phyloP scores from a whole-genome alignment of 441 rosid genomes.

The Eutrema salsugineum region DNA sequence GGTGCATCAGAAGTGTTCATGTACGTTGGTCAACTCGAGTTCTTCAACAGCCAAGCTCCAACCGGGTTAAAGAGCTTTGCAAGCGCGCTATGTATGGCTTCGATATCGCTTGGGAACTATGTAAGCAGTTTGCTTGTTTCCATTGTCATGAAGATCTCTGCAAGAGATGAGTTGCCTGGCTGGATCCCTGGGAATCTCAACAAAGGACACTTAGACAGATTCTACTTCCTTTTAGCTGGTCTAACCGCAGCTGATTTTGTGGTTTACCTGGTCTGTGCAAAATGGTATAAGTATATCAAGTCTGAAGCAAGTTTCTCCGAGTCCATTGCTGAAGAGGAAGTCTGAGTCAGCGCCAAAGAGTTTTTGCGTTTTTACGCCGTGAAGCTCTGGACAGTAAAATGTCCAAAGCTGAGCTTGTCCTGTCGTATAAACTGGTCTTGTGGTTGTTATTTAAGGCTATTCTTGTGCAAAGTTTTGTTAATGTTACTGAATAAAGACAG shows the following conservation, averaged over 20 bases:
- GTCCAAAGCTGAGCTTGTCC: slow-evolving; percentile 28
- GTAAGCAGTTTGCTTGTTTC: slow-evolving; percentile 67
- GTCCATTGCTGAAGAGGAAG: slow-evolving; percentile 16
- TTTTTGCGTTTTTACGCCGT: slow-evolving; percentile 19
- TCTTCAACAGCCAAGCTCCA: slow-evolving; percentile 70
- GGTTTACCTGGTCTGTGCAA: slow-evolving; percentile 50
- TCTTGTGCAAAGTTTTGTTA: slow-evolving; percentile 18
- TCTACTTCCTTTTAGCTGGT: slow-evolving; percentile 64
- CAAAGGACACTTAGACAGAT: slow-evolving; percentile 67
- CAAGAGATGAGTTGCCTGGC: slow-evolving; percentile 54
- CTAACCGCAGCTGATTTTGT: slow-evolving; percentile 52
- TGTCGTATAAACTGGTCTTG: slow-evolving; percentile 6
- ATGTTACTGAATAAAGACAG: slow-evolving; percentile 9
- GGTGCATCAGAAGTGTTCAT: slow-evolving; percentile 81
- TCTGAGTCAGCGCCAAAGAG: slow-evolving; percentile 6
- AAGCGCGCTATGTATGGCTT: slow-evolving; percentile 72
- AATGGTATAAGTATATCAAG: slow-evolving; percentile 56
- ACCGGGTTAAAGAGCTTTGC: slow-evolving; percentile 73
- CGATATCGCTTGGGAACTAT: slow-evolving; percentile 67
- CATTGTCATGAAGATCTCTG: slow-evolving; percentile 59
- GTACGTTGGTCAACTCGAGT: slow-evolving; percentile 78
- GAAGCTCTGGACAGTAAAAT: slow-evolving; percentile 24
- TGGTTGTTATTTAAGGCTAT: background rate
- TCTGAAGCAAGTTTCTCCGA: slow-evolving; percentile 41
- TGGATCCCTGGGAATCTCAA: slow-evolving; percentile 77